Conservation (phyloP, 345 rosid species). For the Populus deltoides region DNA sequence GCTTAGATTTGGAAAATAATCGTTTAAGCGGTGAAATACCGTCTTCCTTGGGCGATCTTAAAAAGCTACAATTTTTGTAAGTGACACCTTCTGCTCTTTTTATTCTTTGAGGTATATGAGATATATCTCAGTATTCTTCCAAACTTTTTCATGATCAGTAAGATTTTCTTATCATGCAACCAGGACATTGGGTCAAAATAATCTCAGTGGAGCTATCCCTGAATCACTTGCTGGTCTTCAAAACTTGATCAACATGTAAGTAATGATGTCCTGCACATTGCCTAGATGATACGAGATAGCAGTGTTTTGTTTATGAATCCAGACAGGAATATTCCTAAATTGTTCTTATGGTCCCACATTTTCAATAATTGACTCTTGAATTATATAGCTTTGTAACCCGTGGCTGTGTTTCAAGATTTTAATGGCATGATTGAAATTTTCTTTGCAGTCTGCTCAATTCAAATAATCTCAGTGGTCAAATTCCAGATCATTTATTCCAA, state of each 20-base stretch:
- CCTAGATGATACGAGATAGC: not conserved
- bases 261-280: conserved; percentile 9
- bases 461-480: conserved; percentile 67
- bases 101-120: not conserved
- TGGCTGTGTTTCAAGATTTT: conserved; percentile 8
- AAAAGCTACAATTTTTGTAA: conserved; percentile 90
- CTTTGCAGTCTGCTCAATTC: conserved; percentile 76
- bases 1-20: conserved; percentile 89
- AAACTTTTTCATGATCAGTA: not conserved
- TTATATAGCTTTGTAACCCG: not conserved
- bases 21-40: conserved; percentile 77
- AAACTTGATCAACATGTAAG: conserved; percentile 76
- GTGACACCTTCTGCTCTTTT: conserved; percentile 22
- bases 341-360: not conserved
- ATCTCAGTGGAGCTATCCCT: conserved; percentile 75
- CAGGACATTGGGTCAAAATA: conserved; percentile 88
- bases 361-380: conserved; percentile 3
- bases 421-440: conserved; percentile 9
- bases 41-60: conserved; percentile 71
- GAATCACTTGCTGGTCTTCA: conserved; percentile 57
- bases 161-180: conserved; percentile 16
- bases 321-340: conserved; percentile 5
- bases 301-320: not conserved
- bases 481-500: conserved; percentile 63
- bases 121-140: conserved; percentile 4